Evolutionary conservation across 169 alveolate genomes (phyloP).

Genomic region (Hepatocystis sp.): DNA sequence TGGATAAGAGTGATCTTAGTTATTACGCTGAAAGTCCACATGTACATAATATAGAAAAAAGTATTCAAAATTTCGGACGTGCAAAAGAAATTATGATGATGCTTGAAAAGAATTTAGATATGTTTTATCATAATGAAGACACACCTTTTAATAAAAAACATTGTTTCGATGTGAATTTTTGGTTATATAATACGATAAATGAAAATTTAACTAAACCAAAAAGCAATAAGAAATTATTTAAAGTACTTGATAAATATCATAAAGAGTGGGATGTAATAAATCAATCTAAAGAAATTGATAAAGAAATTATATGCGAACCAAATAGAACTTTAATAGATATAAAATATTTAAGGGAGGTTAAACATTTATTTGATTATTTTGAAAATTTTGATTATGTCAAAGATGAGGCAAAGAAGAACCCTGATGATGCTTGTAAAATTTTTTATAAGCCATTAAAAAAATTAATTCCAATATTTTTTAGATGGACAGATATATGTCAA

Average conservation of each 20-base stretch:
- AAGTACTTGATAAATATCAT: slow-evolving; percentile 9
- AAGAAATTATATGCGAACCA: slow-evolving; percentile 24
- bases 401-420: slow-evolving; percentile 20
- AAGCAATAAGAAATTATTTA: slow-evolving; percentile 13
- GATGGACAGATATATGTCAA: slow-evolving; percentile 13
- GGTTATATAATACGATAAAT: slow-evolving; percentile 42
- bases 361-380: slow-evolving; percentile 20
- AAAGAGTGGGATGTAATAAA: slow-evolving; percentile 14
- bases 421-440: slow-evolving; percentile 21
- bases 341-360: slow-evolving; percentile 39
- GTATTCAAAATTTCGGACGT: no score
- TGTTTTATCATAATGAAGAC: no score
- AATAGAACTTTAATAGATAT: slow-evolving; percentile 22
- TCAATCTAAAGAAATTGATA: slow-evolving; percentile 2
- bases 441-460: slow-evolving; percentile 11
- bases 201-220: slow-evolving; percentile 8
- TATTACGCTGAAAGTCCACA: no score
- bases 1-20: no score
- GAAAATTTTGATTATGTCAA: slow-evolving; percentile 31
- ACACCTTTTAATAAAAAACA: slow-evolving; percentile 18
- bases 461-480: slow-evolving; percentile 23
- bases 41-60: no score
- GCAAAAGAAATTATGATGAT: no score
- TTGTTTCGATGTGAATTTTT: slow-evolving; percentile 43
- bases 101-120: no score